Percentiles rank a stretch among this genome's conserved stretches.
Conservation (phyloP, 768 basidiomycete genomes). For the Boletus speciosus region DNA sequence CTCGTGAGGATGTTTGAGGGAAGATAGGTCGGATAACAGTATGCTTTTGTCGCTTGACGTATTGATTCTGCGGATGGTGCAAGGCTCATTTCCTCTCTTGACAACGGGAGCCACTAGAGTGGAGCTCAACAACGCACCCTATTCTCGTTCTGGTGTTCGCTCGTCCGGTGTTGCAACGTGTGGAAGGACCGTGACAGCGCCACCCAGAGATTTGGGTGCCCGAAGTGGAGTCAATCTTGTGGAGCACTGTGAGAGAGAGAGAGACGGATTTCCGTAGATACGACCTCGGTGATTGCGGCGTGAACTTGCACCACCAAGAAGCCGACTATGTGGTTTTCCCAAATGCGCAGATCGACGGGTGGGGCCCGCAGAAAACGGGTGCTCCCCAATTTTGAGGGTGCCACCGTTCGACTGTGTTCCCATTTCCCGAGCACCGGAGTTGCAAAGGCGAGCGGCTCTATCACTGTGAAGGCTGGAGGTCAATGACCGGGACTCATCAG, state of each 20-base stretch:
- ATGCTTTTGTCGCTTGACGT: not conserved
- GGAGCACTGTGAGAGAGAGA: slow-evolving; percentile 10
- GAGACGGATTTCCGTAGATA: not conserved
- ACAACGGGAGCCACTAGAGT: not conserved
- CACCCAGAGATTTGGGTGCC: not conserved
- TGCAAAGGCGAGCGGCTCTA: no score
- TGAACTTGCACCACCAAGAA: not conserved
- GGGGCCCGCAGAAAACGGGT: slow-evolving; percentile 3
- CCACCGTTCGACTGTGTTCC: no score
- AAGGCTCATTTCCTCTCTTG: not conserved
- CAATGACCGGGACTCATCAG: no score
- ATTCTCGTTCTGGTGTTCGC: not conserved
- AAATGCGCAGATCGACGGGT: not conserved
- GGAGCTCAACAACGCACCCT: not conserved
- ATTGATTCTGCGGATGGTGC: not conserved
- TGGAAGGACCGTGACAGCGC: no score
- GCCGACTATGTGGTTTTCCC: not conserved
- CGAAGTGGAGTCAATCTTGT: slow-evolving; percentile 13
- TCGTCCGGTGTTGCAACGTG: not conserved
- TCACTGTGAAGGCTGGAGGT: no score
- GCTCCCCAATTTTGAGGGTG: not conserved
- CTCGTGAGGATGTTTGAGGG: not conserved
- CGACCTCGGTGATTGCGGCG: not conserved
- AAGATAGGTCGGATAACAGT: not conserved
- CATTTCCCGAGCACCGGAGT: no score